These are phyloP conservation scores for Chytriomyces sp. DNA, from an alignment of 192 early-diverging fungal species.

Conservation along the genomic window DNA sequence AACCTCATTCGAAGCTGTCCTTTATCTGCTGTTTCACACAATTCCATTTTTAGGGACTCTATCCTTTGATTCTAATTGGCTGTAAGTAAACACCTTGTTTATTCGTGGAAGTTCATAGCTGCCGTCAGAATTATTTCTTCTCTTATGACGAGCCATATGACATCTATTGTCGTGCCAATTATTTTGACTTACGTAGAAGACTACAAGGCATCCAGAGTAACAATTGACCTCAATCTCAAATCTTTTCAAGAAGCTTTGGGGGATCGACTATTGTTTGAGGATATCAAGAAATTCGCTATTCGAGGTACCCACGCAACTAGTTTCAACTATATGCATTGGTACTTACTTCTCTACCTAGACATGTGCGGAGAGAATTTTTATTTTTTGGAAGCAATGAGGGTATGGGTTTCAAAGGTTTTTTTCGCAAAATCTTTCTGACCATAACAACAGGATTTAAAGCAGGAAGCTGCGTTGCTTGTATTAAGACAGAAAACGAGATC, in stretches of 20 bases:
- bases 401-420: neutral
- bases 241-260: constrained; percentile 7
- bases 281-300: constrained; percentile 4
- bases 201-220: neutral
- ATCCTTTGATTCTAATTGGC: neutral
- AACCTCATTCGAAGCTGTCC: neutral
- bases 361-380: constrained; percentile 18
- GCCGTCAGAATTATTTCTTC: neutral
- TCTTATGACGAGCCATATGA: neutral
- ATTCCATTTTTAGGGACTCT: neutral
- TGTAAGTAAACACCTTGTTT: neutral
- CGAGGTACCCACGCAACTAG: neutral
- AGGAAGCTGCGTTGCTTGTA: neutral
- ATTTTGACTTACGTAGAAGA: constrained; percentile 4
- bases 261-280: neutral
- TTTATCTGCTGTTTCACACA: neutral
- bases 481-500: neutral
- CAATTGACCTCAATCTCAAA: neutral
- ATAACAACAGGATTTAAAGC: neutral
- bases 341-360: neutral
- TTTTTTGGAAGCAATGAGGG: constrained; percentile 4
- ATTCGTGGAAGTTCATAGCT: neutral
- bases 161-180: neutral
- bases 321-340: neutral
- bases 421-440: neutral